phyloP scores from a whole-genome alignment of 768 basidiomycete genomes.

The Podaxis mareebaensis region DNA sequence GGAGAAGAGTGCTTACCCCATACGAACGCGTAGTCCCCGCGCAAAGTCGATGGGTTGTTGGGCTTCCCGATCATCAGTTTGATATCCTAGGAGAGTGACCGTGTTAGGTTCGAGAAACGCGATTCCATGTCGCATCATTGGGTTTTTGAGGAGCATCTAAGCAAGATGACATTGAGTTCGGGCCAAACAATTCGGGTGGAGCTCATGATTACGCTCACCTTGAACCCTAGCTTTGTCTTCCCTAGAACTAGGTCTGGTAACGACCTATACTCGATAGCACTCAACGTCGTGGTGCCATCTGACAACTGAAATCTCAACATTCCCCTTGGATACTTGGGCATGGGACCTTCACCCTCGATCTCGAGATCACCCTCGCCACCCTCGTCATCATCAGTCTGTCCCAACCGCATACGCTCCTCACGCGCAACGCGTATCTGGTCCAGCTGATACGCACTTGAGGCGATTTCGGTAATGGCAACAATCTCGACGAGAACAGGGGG shows the following conservation, averaged over 20 bases:
- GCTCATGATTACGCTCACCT: slow-evolving; percentile 44
- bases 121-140: slow-evolving; percentile 66
- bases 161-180: not conserved
- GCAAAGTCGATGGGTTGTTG: slow-evolving; percentile 61
- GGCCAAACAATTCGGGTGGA: too few species aligned
- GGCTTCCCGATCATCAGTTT: slow-evolving; percentile 64
- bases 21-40: slow-evolving; percentile 55
- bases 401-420: slow-evolving; percentile 64
- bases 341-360: slow-evolving; percentile 67
- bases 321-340: slow-evolving; percentile 79
- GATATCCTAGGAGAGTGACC: slow-evolving; percentile 59
- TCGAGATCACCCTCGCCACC: slow-evolving; percentile 58
- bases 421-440: slow-evolving; percentile 66
- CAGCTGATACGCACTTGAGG: slow-evolving; percentile 78
- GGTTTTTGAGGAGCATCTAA: slow-evolving; percentile 72
- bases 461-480: slow-evolving; percentile 78
- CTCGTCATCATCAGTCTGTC: slow-evolving; percentile 28
- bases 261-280: slow-evolving; percentile 77
- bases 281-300: slow-evolving; percentile 70
- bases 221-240: slow-evolving; percentile 78
- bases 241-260: slow-evolving; percentile 70
- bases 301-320: slow-evolving; percentile 77
- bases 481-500: slow-evolving; percentile 76
- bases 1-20: slow-evolving; percentile 56
- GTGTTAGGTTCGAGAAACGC: slow-evolving; percentile 77